Base-by-base conservation (phyloP, 768 basidiomycete species). In the Amanita polypyramis region DNA sequence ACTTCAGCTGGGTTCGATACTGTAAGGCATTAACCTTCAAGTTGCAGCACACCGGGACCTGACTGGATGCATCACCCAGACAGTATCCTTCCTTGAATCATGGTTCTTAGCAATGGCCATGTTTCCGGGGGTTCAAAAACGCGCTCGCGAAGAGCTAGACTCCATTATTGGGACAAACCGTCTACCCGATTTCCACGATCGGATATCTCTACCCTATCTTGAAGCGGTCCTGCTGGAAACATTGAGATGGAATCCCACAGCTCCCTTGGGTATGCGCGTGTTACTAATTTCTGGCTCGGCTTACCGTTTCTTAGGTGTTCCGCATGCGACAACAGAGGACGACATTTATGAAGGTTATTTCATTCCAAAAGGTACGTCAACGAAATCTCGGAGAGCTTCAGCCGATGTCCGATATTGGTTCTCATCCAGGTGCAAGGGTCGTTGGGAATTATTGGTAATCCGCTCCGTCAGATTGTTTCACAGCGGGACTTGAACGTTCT, bases 91-190 rank as follows among this genome's bases (percentile, higher is more conserved):
- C 30, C 43, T 50, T 15, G 49, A 43, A 40, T 43, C 49, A 15
- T 50, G 32, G 32, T 2, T 50, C n/a, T 15, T 50, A 32, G 49
- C 49, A 29, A 62, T 74, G 67, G 61, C 62, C 2, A 58, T 63
- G 14, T 61, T 67, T 52, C 75, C 73, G 0, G 66, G 68, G 1
- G 62, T 54, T n/a, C 72, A 67, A 54, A 62, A 60, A 38, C 65
- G 57, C 48, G 74, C 70, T 6, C 70, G 70, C 37, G 62, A 59
- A 42, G 74, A 75, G 60, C 55, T 76, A 25, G 71, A 74, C 50
- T 54, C 59, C 15, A 60, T 68, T 9, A 23, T 72, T 35, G 70
- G 72, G 38, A 50, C 54, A 21, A 58, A 65, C 43, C 64, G 69
- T 36, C 60, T 74, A 5, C 73, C 73, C 29, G 65, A 63, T 15